These are phyloP conservation scores for Quillaja saponaria DNA, from an alignment of 306 rosid species.

Conservation along the genomic window DNA sequence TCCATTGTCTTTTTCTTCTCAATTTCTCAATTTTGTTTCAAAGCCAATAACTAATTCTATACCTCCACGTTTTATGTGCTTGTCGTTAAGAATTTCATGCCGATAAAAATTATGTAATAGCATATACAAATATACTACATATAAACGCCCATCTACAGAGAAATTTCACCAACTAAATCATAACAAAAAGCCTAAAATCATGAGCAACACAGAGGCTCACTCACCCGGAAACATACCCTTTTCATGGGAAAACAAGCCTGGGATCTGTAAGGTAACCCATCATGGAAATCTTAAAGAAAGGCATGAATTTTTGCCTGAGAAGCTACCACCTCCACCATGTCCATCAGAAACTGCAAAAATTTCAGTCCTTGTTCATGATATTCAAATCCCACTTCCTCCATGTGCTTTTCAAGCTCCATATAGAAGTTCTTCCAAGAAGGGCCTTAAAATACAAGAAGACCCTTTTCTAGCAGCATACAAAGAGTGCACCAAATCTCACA, in stretches of 20 bases:
- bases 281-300: conserved; percentile 27
- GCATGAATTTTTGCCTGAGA: conserved; percentile 28
- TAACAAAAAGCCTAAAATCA: too few species aligned
- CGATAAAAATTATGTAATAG: not conserved
- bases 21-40: not conserved
- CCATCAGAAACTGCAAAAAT: conserved; percentile 18
- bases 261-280: conserved; percentile 44
- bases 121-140: conserved; percentile 4
- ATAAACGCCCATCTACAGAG: conserved; percentile 8
- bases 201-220: conserved; percentile 26
- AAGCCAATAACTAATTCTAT: conserved; percentile 5
- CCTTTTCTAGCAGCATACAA: conserved; percentile 71
- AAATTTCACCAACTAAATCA: conserved; percentile 11
- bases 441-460: conserved; percentile 44
- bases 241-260: conserved; percentile 83
- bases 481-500: conserved; percentile 61
- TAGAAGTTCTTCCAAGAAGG: conserved; percentile 48
- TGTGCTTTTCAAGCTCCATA: conserved; percentile 59
- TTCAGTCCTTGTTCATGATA: conserved; percentile 31
- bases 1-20: conserved; percentile 6
- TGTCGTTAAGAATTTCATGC: conserved; percentile 18
- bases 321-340: conserved; percentile 60
- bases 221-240: conserved; percentile 50
- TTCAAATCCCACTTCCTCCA: conserved; percentile 76
- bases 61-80: conserved; percentile 35